Evolutionary conservation across 2,329 filamentous ascomycete species (phyloP).

Genomic region (Aspergillus sp.): DNA sequence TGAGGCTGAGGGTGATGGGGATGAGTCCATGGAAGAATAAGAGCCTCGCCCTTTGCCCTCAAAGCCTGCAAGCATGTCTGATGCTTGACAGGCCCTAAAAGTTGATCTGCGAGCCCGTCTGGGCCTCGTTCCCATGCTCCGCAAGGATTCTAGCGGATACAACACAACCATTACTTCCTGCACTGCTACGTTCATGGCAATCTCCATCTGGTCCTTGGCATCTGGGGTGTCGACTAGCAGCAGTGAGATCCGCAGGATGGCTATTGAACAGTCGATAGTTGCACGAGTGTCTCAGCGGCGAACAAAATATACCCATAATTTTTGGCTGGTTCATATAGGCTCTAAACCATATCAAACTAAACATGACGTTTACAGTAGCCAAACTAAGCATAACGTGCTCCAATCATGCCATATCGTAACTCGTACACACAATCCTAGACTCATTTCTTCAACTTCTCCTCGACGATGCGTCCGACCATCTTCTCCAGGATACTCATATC

Average conservation of each 20-base stretch:
- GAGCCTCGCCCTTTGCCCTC: background rate
- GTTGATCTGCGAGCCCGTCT: background rate
- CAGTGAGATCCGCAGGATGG: background rate
- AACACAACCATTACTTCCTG: no score
- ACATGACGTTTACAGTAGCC: background rate
- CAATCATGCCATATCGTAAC: no score
- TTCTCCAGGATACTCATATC: constrained; percentile 62
- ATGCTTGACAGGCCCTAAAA: background rate
- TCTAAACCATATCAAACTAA: background rate
- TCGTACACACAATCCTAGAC: no score
- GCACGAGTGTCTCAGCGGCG: background rate
- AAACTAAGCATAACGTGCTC: no score
- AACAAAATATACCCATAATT: constrained; percentile 1
- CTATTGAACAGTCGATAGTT: background rate
- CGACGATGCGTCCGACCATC: constrained; percentile 72
- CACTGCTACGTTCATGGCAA: no score
- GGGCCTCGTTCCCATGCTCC: background rate
- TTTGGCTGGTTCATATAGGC: background rate
- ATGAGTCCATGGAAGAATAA: constrained; percentile 44
- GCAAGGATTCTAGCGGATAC: background rate
- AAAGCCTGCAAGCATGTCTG: no score
- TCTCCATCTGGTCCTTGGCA: no score
- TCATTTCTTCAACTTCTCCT: constrained; percentile 59
- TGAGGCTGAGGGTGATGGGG: constrained; percentile 34
- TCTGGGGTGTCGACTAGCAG: no score